Evolutionary conservation across 148 eudicot species (phyloP).

Genomic region (Beta vulgaris): DNA sequence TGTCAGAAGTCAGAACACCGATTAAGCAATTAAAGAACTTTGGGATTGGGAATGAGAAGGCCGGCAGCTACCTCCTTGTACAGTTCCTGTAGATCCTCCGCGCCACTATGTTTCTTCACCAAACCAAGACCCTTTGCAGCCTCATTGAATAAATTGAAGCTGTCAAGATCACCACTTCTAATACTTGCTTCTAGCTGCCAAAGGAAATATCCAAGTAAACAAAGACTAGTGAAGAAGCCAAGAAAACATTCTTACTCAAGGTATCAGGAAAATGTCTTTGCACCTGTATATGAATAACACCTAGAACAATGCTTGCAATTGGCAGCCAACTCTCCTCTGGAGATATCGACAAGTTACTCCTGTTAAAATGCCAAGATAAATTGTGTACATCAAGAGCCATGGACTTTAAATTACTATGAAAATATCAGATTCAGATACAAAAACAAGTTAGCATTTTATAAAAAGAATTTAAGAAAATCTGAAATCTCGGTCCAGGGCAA

Average conservation of each 20-base stretch:
- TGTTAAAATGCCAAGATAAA: slow-evolving; percentile 23
- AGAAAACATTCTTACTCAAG: not conserved
- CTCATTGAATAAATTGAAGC: slow-evolving; percentile 50
- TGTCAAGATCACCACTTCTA: slow-evolving; percentile 65
- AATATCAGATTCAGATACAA: not conserved
- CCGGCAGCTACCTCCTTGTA: slow-evolving; percentile 37
- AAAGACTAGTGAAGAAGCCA: not conserved
- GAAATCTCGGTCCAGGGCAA: not conserved
- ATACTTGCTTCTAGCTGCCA: slow-evolving; percentile 85
- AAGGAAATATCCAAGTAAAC: not conserved
- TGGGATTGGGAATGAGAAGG: not conserved
- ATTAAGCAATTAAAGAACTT: slow-evolving; percentile 1
- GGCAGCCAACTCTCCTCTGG: slow-evolving; percentile 98
- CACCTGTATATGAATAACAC: slow-evolving; percentile 87
- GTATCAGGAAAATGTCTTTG: not conserved
- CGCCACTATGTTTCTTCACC: slow-evolving; percentile 30
- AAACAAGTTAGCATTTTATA: too few relatives aligned
- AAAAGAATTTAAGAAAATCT: too few relatives aligned
- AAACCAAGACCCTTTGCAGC: slow-evolving; percentile 38
- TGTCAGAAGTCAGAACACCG: slow-evolving; percentile 13
- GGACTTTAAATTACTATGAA: not conserved
- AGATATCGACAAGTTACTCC: slow-evolving; percentile 75
- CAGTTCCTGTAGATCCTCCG: slow-evolving; percentile 5
- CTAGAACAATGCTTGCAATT: slow-evolving; percentile 75
- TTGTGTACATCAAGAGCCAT: not conserved